Base-by-base conservation (phyloP, 257 asterid species). In the Solanum dulcamara region DNA sequence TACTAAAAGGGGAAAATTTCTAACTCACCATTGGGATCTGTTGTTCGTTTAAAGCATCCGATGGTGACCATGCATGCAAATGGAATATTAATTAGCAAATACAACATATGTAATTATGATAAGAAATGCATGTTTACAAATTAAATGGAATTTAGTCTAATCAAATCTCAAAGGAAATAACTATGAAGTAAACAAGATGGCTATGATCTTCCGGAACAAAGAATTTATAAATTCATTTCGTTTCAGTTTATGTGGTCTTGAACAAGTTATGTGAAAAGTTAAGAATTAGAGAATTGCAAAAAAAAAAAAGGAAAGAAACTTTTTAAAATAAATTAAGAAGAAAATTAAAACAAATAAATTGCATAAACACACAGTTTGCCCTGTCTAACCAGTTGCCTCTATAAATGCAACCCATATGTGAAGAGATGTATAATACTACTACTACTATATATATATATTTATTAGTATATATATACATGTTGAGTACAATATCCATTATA, bases 1-100 rank as follows among this genome's bases (percentile, higher is more conserved):
- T 32, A 50, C 5, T 32, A 10, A 55, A 67, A 0, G 10, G 26
- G 20, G 2, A 26, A 37, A 6, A 2, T 10, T 80, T 50, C 1
- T 6, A 22, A 55, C 89, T 84, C 24, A 90, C 91, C 90, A 48
- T 89, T 90, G 26, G 92, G 92, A 89, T 90, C 92, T 90, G 88
- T 44, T 74, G 77, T 85, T 79, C n/a, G 80, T 37, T 84, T n/a
- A 66, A 75, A 60, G 55, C 85, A 80, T 40, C 50, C 35, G 17
- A 32, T 4, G n/a, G 26, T 38, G 38, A 0, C 15, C 84, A 68
- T 44, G 82, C 85, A 79, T 40, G 81, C 24, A 81, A 55, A 35
- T 12, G 35, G 50, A 55, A 59, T 35, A 60, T 24, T 60, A 17
- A 26, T 22, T 50, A 82, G 59, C 17, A 10, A 30, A 66, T 28